Percentiles rank a stretch among this genome's conserved stretches.
Conservation (phyloP, 306 rosid genomes). For the Mimosa bimucronata region DNA sequence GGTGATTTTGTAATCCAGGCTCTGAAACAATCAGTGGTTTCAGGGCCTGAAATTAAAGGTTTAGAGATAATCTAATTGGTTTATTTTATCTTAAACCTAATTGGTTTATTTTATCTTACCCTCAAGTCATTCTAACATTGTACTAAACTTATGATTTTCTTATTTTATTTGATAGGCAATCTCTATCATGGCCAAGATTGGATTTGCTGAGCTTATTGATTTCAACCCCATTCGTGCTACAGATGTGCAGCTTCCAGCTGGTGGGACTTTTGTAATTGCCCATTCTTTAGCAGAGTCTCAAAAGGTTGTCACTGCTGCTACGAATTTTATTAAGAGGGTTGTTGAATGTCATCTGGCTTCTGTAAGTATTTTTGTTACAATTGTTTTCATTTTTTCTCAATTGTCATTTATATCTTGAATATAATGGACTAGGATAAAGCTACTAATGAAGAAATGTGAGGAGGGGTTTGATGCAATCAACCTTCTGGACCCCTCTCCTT, state of each 20-base stretch:
- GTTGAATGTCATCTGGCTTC: constrained; percentile 90
- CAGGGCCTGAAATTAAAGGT: too few relatives aligned
- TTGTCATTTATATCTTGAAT: not conserved
- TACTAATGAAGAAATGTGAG: too few relatives aligned
- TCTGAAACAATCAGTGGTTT: too few relatives aligned
- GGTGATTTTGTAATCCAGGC: too few relatives aligned
- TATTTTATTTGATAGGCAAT: constrained; percentile 74
- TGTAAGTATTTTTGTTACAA: constrained; percentile 53
- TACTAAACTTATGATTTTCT: constrained; percentile 6
- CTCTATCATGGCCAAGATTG: constrained; percentile 92
- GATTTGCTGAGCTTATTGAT: constrained; percentile 96
- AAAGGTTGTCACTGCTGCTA: constrained; percentile 97
- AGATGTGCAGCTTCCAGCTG: constrained; percentile 93
- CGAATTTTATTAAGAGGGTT: constrained; percentile 91
- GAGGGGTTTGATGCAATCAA: not conserved
- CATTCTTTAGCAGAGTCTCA: constrained; percentile 94
- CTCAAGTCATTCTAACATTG: constrained; percentile 21
- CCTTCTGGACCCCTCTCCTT: not conserved
- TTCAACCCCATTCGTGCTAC: constrained; percentile 92
- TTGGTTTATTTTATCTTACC: not conserved
- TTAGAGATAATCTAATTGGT: too few relatives aligned
- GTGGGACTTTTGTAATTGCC: constrained; percentile 86
- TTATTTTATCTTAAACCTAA: too few relatives aligned
- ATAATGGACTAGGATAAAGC: not conserved
- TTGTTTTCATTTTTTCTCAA: not conserved